phyloP scores from a whole-genome alignment of 108 stramenopile species.

The Nitzschia sp. region DNA sequence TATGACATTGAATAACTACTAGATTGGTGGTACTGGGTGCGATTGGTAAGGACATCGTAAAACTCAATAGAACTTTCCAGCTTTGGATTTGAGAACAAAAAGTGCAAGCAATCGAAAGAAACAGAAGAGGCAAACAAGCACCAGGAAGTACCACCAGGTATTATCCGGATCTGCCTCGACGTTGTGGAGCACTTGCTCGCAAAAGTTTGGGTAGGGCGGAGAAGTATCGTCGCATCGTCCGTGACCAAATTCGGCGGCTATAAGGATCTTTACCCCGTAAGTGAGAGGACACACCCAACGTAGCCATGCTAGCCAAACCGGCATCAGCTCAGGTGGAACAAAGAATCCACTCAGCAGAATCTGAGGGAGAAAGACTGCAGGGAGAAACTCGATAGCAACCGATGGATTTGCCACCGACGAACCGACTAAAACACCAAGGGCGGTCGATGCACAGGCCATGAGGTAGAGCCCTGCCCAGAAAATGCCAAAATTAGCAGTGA shows the following conservation, averaged over 20 bases:
- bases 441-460: conserved; percentile 49
- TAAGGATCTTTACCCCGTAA: conserved; percentile 49
- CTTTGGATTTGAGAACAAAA: conserved; percentile 59
- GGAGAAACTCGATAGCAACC: conserved; percentile 59
- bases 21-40: background rate
- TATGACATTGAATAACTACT: background rate
- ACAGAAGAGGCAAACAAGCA: conserved; percentile 51
- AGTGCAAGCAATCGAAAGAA: conserved; percentile 63
- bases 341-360: conserved; percentile 78
- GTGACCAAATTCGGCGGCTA: conserved; percentile 67
- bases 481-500: conserved; percentile 34
- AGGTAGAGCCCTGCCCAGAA: conserved; percentile 31
- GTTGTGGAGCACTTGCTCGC: conserved; percentile 48
- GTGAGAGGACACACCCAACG: conserved; percentile 76
- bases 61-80: conserved; percentile 74
- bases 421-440: conserved; percentile 57
- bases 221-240: conserved; percentile 31
- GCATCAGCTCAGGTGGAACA: conserved; percentile 34
- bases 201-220: conserved; percentile 23
- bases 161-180: conserved; percentile 40
- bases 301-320: conserved; percentile 66
- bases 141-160: conserved; percentile 58
- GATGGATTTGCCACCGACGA: conserved; percentile 58
- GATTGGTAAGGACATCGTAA: conserved; percentile 1
- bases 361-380: conserved; percentile 75